Evolutionary conservation across 2,329 filamentous ascomycete species (phyloP).

Genomic region (Aspergillus fumigatiaffinis): DNA sequence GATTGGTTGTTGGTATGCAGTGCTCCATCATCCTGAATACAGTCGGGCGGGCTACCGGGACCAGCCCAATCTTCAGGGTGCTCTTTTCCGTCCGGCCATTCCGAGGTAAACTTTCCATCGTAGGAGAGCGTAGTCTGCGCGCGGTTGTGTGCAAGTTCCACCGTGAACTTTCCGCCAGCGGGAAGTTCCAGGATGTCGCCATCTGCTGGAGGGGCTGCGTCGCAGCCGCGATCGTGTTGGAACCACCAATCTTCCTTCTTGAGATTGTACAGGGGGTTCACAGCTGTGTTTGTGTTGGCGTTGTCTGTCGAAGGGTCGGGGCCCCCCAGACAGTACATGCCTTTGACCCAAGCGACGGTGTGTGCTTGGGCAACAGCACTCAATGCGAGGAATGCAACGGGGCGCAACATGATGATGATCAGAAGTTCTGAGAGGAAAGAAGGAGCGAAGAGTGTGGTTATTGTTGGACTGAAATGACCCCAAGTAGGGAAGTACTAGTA

Average conservation of each 20-base stretch:
- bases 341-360: conserved; percentile 35
- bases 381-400: not conserved
- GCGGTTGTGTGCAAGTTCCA: conserved; percentile 50
- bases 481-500: too few species aligned
- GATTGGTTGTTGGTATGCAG: conserved; percentile 46
- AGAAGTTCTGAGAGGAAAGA: not conserved
- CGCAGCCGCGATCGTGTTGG: conserved; percentile 48
- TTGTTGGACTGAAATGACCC: not conserved
- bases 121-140: conserved; percentile 48
- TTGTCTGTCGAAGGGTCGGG: conserved; percentile 28
- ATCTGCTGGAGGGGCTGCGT: conserved; percentile 34
- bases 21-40: conserved; percentile 41
- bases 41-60: conserved; percentile 30
- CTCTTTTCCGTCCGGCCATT: conserved; percentile 48
- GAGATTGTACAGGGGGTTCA: conserved; percentile 48
- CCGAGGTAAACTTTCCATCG: conserved; percentile 33
- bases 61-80: conserved; percentile 47
- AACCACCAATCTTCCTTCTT: conserved; percentile 49
- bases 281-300: conserved; percentile 44
- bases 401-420: not conserved
- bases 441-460: not conserved
- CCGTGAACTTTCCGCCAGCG: conserved; percentile 47
- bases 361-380: conserved; percentile 27
- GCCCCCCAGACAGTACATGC: conserved; percentile 41
- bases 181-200: conserved; percentile 45